Base-by-base conservation (phyloP, 306 rosid genomes). In the Coriaria nepalensis region DNA sequence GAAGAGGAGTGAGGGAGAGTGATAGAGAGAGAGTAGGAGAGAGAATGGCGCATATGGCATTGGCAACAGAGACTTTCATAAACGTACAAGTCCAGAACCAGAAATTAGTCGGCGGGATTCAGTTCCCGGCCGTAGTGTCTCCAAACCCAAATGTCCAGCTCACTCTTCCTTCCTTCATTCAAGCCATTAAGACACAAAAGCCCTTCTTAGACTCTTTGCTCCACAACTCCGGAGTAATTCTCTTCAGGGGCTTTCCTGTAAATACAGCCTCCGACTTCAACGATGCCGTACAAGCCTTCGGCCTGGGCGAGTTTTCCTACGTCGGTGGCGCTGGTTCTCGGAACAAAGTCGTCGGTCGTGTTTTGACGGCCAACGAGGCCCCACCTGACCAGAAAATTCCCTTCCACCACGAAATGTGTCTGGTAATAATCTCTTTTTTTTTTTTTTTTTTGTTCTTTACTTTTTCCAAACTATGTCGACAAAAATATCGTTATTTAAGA, bases 371-470 rank as follows among this genome's bases (percentile, higher is more conserved):
- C 42, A 90, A 90, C 29, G 96, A 85, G 43, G 81, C 95, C 35
- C 95, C 96, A 2, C 81, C 98, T 0, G 95, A 85, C 9, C 93
- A 71, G 78, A 82, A 82, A 62, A 90, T 85, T 66, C 83, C 87
- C 0, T 81, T 85, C 54, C 95, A 90, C 62, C 94, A 79, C 39
- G 98, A 85, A 64, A 73, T 90, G 95, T 78, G 87, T 35, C 97
- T 79, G 75, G 93, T 79, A 20, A 20, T 20, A 20, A 20, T 20
- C 3, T 20, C 29, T 10, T 1, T 44, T 61, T 4, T 6, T 10
- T 61, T 4, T 6, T 10, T 40, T 10, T 12, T 15, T 51, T 20
- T n/a, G 33, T 13, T 53, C 20, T 29, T 47, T 33, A 10, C 29
- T 33, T 8, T 43, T 37, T 0, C 47, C 47, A 47, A 32, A 20